A percentile compares a stretch with the other conserved stretches of the same genome.
Conservation (phyloP, 2,329 filamentous ascomycete genomes). For the Fusarium beomiforme region DNA sequence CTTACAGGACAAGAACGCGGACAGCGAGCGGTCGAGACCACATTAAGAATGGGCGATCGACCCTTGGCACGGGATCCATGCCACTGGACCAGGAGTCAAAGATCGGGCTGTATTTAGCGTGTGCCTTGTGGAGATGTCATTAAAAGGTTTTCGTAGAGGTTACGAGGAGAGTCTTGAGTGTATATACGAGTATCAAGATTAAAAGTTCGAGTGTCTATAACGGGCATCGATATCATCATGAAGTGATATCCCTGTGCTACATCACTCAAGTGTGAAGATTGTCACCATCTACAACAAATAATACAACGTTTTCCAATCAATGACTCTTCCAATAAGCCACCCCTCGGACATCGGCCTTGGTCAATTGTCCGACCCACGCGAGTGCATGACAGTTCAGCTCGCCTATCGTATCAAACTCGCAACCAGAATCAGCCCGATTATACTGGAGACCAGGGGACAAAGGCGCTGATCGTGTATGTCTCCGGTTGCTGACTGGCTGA, state of each 20-base stretch:
- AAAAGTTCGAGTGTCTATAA: not conserved
- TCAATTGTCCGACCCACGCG: constrained; percentile 36
- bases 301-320: constrained; percentile 3
- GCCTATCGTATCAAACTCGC: constrained; percentile 10
- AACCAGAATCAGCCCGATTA: constrained; percentile 15
- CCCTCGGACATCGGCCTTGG: constrained; percentile 46
- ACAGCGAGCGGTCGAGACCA: constrained; percentile 20
- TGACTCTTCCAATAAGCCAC: constrained; percentile 21
- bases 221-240: not conserved
- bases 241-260: not conserved
- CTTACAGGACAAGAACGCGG: not conserved
- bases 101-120: constrained; percentile 13
- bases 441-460: not conserved
- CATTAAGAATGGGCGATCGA: not conserved
- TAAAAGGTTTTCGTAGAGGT: not conserved
- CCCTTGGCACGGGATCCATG: constrained; percentile 17
- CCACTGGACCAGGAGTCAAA: constrained; percentile 6
- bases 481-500: constrained; percentile 10
- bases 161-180: not conserved
- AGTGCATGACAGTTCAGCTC: constrained; percentile 21
- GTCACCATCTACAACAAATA: not conserved
- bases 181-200: not conserved
- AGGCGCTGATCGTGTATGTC: constrained; percentile 25
- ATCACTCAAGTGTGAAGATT: not conserved
- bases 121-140: constrained; percentile 11